A percentile compares a stretch with the other conserved stretches of the same genome.
phyloP scores from a whole-genome alignment of 441 rosid genomes.

The Populus hybrid region DNA sequence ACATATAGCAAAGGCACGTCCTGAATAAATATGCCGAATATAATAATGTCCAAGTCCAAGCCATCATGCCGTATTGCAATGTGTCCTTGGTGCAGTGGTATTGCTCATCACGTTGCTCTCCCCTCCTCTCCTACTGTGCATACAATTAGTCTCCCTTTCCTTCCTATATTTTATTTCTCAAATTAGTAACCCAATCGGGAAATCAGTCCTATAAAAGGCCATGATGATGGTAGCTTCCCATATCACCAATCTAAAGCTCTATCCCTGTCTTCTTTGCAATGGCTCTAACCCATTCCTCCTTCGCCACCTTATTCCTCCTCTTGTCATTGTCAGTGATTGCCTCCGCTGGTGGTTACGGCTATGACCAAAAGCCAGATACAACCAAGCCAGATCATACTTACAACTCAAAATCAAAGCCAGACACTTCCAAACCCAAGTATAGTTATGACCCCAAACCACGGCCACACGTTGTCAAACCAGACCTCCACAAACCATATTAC shows the following conservation, averaged over 20 bases:
- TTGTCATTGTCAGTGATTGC: slow-evolving; percentile 18
- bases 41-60: no score
- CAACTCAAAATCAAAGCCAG: no score
- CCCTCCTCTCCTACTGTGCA: no score
- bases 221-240: background rate
- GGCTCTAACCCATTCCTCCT: background rate
- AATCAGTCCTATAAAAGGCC: background rate
- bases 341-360: slow-evolving; percentile 18
- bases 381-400: no score
- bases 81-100: no score
- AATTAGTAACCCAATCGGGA: background rate
- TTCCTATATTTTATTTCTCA: background rate
- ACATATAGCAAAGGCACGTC: no score
- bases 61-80: no score
- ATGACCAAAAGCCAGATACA: background rate
- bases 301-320: background rate
- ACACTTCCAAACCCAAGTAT: no score
- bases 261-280: background rate
- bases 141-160: no score
- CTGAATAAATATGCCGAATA: no score
- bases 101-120: no score
- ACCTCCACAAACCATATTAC: no score
- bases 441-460: background rate
- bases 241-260: background rate
- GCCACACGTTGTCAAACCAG: background rate